These are phyloP conservation scores for Syncephalastrum sp. DNA, from an alignment of 371 early-diverging fungal species.

Conservation along the genomic window DNA sequence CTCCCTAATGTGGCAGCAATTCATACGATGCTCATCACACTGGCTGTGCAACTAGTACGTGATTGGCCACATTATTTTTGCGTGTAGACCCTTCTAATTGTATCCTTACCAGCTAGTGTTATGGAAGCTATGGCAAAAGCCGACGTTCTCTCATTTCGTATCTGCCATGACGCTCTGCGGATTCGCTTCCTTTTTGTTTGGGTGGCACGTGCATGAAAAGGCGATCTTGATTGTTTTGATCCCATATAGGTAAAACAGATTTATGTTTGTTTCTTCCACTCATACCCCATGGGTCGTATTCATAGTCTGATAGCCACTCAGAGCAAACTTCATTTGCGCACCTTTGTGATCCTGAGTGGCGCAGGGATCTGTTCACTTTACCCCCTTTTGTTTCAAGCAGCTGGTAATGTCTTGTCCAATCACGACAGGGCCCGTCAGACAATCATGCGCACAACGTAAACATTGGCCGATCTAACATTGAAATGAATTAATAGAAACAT, in stretches of 20 bases:
- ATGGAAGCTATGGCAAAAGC: conserved; percentile 62
- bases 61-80: not conserved
- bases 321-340: conserved; percentile 48
- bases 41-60: conserved; percentile 68
- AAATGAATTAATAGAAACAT: conserved; percentile 53
- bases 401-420: conserved; percentile 47
- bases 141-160: conserved; percentile 73
- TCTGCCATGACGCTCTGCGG: conserved; percentile 76
- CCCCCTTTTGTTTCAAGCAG: conserved; percentile 81
- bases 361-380: conserved; percentile 80
- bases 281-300: conserved; percentile 3
- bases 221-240: conserved; percentile 86
- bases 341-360: conserved; percentile 65
- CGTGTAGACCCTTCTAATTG: not conserved
- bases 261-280: conserved; percentile 1
- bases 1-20: conserved; percentile 75
- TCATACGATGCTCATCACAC: conserved; percentile 76
- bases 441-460: not conserved
- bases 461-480: not conserved
- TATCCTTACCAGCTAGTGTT: conserved; percentile 29
- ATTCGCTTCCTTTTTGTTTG: conserved; percentile 89
- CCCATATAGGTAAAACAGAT: conserved; percentile 64
- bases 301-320: conserved; percentile 46
- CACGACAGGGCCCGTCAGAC: not conserved
- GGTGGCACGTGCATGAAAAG: conserved; percentile 99